A percentile compares a stretch with the other conserved stretches of the same genome.
phyloP scores from a whole-genome alignment of 2,329 filamentous ascomycete species.

The Colletotrichum filicis region DNA sequence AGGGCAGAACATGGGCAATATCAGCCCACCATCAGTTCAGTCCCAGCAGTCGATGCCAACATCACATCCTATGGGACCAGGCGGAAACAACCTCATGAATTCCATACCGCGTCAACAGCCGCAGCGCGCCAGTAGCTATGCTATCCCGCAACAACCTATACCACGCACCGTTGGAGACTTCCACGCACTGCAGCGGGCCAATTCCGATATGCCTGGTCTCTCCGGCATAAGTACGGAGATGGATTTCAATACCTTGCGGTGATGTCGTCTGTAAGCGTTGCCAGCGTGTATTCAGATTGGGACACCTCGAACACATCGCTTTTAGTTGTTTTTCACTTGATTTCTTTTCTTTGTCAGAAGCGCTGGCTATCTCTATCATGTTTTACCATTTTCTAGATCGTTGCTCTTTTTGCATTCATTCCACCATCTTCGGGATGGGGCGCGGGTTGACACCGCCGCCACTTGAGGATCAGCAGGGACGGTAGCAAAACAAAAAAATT shows the following conservation, averaged over 20 bases:
- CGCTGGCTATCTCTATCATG: not conserved
- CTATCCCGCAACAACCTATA: constrained; percentile 51
- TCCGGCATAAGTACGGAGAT: constrained; percentile 33
- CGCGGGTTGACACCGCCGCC: constrained; percentile 12
- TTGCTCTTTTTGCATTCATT: constrained; percentile 3
- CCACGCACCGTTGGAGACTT: constrained; percentile 60
- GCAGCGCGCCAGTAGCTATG: constrained; percentile 53
- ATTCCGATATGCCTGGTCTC: constrained; percentile 47
- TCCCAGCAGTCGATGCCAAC: constrained; percentile 37
- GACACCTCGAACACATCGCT: not conserved
- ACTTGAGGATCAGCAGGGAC: not conserved
- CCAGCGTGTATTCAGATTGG: not conserved
- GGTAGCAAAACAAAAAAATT: not conserved
- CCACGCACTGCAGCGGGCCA: constrained; percentile 59
- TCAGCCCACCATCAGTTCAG: constrained; percentile 27
- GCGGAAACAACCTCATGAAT: constrained; percentile 32
- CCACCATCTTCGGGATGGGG: not conserved
- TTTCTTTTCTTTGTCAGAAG: constrained; percentile 1
- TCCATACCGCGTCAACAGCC: constrained; percentile 45
- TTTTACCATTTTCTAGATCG: not conserved
- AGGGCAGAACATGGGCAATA: constrained; percentile 30
- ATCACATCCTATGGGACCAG: constrained; percentile 41
- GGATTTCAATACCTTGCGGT: constrained; percentile 34
- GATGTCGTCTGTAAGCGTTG: not conserved
- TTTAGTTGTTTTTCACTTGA: not conserved